Evolutionary conservation across 345 rosid species (phyloP), one percentile per base, ranked within the genome.

Genomic region (Clarkia xantiana): DNA sequence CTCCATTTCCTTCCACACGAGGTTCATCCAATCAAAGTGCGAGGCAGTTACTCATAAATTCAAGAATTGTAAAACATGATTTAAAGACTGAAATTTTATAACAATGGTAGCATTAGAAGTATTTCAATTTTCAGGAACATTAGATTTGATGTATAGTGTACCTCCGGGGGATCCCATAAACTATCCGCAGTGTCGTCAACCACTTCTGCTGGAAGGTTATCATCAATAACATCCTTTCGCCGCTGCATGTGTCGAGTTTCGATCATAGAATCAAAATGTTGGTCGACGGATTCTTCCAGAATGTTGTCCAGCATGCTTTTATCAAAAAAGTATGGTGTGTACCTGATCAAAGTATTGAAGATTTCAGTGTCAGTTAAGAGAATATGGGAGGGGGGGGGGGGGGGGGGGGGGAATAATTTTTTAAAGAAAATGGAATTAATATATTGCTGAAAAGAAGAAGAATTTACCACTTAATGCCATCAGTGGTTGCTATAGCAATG

Each of bases 281-380:
- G 94, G 64, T 86, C 96, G 36, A 84, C 90, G 41, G 93, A 86
- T 68, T 91, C 94, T 64, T 91, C 96, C 45, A 86, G 94, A 70
- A 91, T 84, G 76, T 75, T 78, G 72, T 91, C 96, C 16, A 91
- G 84, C 69, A 81, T 84, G 71, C 59, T 71, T 67, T 91, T 86
- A 72, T 91, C 85, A 42, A 91, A 91, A 75, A 91, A 91, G 67
- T 84, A 91, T 10, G 98, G 98, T 40, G 98, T 84, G 66, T 86
- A 81, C 98, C 98, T 86, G 75, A 58, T 18, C 48, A 44, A 61
- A 56, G 29, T 54, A 62, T 57, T 5, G 22, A 1, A 42, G 61
- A 44, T 13, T 44, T 16, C 23, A 11, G 45, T 5, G 5, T 40
- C n/a, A 52, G 14, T 14, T 18, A 20, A 8, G 13, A 38, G 15